These are phyloP conservation scores for Periconia macrospinosa DNA, from an alignment of 2,329 filamentous ascomycete species.

Conservation along the genomic window DNA sequence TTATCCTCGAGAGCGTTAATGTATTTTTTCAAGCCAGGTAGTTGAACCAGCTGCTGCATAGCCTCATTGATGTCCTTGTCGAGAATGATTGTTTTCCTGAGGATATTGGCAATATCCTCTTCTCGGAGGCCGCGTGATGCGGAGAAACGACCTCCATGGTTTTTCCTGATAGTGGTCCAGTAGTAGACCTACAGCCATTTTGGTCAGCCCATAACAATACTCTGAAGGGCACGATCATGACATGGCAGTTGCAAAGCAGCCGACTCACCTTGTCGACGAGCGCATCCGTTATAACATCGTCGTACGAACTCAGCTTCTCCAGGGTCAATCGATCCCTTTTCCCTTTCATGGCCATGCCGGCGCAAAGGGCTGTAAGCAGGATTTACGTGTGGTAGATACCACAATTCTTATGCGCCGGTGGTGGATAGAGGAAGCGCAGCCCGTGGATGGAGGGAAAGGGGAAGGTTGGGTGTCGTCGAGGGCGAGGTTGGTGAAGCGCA, in stretches of 20 bases:
- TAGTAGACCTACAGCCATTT: slow-evolving; percentile 72
- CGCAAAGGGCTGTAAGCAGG: slow-evolving; percentile 8
- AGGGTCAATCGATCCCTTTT: slow-evolving; percentile 79
- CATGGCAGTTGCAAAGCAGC: slow-evolving; percentile 3
- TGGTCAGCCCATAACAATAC: slow-evolving; percentile 14
- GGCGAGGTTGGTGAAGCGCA: slow-evolving; percentile 3
- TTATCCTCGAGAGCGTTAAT: slow-evolving; percentile 66
- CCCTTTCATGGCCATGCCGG: slow-evolving; percentile 48
- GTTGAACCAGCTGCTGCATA: slow-evolving; percentile 70
- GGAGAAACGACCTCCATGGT: slow-evolving; percentile 80
- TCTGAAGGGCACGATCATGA: slow-evolving; percentile 11
- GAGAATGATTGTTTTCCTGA: slow-evolving; percentile 70
- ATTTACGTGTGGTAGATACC: background rate
- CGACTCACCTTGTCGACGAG: slow-evolving; percentile 85
- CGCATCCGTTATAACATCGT: slow-evolving; percentile 93
- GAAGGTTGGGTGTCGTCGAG: slow-evolving; percentile 36
- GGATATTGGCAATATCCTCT: slow-evolving; percentile 62
- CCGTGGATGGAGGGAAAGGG: slow-evolving; percentile 14
- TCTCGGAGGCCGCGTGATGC: slow-evolving; percentile 76
- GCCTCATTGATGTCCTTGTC: slow-evolving; percentile 71
- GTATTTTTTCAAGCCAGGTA: slow-evolving; percentile 75
- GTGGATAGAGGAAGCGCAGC: background rate
- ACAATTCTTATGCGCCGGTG: too few species aligned
- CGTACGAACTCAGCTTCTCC: slow-evolving; percentile 85
- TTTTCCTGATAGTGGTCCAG: slow-evolving; percentile 96